Evolutionary conservation across 2,329 filamentous ascomycete species (phyloP), one percentile per base, ranked within the genome.

Genomic region (Claviceps spartinae): DNA sequence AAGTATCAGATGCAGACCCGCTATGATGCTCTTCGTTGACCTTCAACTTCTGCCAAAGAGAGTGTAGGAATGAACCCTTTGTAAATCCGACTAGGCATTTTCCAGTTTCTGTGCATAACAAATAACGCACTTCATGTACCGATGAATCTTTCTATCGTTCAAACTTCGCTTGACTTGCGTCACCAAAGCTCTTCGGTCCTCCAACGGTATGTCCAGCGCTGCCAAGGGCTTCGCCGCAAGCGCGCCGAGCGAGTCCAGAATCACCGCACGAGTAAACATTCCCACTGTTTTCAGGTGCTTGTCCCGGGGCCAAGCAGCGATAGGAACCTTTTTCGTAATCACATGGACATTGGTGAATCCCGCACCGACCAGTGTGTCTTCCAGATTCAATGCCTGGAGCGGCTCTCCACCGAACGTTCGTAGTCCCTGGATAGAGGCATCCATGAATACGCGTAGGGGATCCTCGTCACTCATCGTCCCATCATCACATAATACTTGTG

Each of bases 281-380:
- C 73, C 74, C 1, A 73, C 60, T 3, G 67, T 65, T 50, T 71
- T 67, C 26, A 70, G 60, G 5, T 58, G 55, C 60, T 65, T 65
- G 52, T 74, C 70, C 37, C 61, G 62, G 14, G 71, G 58, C 73
- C 73, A 76, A 2, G 65, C 60, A 0, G 71, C 72, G 44, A 76
- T 65, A n/a, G 73, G 72, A 3, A 75, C 67, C 53, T 70, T 70
- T 54, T 70, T 67, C 20, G 69, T 65, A 50, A 67, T 63, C 50
- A 69, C 63, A 7, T 67, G 64, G 6, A 76, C 64, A 54, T 73
- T 69, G 30, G 63, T 63, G 57, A 75, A 78, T 24, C 75, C 75
- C 0, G 67, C 65, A 0, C 62, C 61, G 34, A 63, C 62, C 46
- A 76, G 65, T 34, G 62, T 57, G 2, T 61, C 59, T 14, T 64